Evolutionary conservation across 306 rosid species (phyloP), one percentile per base, ranked within the genome.

Genomic region (Datisca glomerata): DNA sequence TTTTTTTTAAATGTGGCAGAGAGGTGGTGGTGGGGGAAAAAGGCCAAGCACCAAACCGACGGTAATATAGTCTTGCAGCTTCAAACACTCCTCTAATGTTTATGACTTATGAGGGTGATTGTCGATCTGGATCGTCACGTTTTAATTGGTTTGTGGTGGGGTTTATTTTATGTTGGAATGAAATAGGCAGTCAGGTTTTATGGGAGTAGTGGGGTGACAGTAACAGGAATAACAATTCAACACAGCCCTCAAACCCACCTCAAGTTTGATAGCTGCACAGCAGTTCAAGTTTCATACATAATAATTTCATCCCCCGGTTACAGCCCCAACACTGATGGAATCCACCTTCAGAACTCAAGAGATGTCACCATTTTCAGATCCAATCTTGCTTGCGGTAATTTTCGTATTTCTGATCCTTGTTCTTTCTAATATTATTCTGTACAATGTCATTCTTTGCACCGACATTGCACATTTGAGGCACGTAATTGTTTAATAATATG

Each of bases 201-300:
- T 53, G 98, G 98, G 53, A 89, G 98, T 39, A 59, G 68, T 47
- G 72, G 64, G 42, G 93, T 68, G 55, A 89, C 91, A 3, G 81
- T 89, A 48, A 80, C 84, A 17, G 95, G 98, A 58, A 84, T 89
- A 52, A 80, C 68, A 41, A 89, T 89, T 69, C 86, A 65, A 59
- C 83, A 75, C 61, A 89, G 98, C 37, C 95, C 86, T 21, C 95
- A 89, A 56, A 83, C 72, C 46, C 98, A 89, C 62, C 98, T 89
- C 56, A 89, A 89, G 65, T 89, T 89, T 64, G 98, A 89, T 63
- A 77, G 61, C 68, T 89, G 98, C 55, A 52, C 53, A 24, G 93
- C 93, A 34, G 98, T 89, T 9, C 14, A 74, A 59, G 95, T 89
- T 34, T 95, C 72, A 56, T 70, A 70, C 53, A 56, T 84, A 31